Base-by-base conservation (phyloP, 1,284 basidiomycete genomes). In the Apiotrichum sp. region DNA sequence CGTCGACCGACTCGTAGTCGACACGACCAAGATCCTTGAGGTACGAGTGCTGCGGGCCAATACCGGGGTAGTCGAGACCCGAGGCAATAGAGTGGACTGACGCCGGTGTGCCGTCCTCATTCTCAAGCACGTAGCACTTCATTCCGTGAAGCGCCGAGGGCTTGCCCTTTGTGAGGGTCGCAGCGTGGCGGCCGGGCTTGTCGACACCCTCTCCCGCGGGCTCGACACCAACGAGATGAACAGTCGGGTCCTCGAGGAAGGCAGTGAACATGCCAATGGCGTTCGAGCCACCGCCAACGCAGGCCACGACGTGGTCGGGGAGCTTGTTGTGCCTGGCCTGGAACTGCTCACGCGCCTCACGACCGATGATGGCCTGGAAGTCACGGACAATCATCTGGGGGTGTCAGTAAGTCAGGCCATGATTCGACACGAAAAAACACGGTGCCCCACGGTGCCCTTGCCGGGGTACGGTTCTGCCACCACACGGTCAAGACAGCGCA, bases 11-110 rank as follows among this genome's bases (percentile, higher is more conserved):
- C 16, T 88, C 83, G 76, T 98, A 98, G 71, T 97, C 89, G 0
- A 93, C 96, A 53, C 96, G 81, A 14, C 89, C 89, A 1, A 86
- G 86, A 71, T 98, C 93, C 77, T 98, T 98, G 71, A 99, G 80
- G 86, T 87, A 96, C 47, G 93, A 88, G 74, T 98, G 93, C 76
- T 99, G 95, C 4, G 96, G 95, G 8, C 96, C 96, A 51, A 98
- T 95, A 73, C 56, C 78, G 66, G 65, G 65, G 58, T 75, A 76
- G 64, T 75, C 74, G 55, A 73, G 65, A 46, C 75, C 73, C 54
- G 56, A 51, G 65, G 89, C 93, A 75, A 98, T 89, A 16, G 93
- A 97, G 77, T 98, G 93, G 32, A 96, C 97, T 74, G 96, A 91
- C 63, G 88, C 85, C 69, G 98, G 93, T 77, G 98, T 93, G 38